Evolutionary conservation across 352 stramenopile species (phyloP), one percentile per base, ranked within the genome.

Genomic region (Phytopythium montanum): DNA sequence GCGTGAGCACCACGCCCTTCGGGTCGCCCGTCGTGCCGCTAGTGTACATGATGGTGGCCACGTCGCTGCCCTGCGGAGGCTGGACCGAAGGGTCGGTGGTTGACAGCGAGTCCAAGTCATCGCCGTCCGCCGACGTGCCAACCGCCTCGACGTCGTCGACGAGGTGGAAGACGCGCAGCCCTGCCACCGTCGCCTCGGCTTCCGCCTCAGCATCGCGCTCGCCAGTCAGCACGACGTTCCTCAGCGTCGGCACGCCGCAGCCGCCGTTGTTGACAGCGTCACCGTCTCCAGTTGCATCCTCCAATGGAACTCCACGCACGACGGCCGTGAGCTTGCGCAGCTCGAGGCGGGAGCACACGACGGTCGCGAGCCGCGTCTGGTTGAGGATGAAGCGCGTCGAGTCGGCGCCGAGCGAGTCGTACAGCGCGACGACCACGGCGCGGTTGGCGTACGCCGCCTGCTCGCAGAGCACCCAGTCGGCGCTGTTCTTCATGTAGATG

Each of bases 401-500:
- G 25, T 93, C 82, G 0, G 75, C 49, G 18, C 85, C 83, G 1
- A 95, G 75, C n/a, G 85, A 84, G 45, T 95, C 85, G 60, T 95
- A 95, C 23, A 95, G 65, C 23, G 85, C 79, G 5, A 92, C 76
- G 16, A 87, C 61, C 1, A 75, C 54, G 18, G 65, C 64, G 39
- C 61, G 68, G 29, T 70, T 75, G n/a, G 60, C 60, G 59, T 86
- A 88, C 13, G 67, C 77, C 5, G 79, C 77, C 63, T 98, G 93
- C 61, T 99, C 96, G 1, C 76, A 81, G 33, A 99, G 69, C 14
- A 97, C 72, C 93, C 96, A 99, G 62, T 99, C 96, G 42, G 96
- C 85, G 16, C 83, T 97, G 68, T 99, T 99, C 68, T 95, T 97
- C 78, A 97, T 97, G 75, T 98, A 99, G 52, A 99, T 84, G 29